Percentiles rank a stretch among this genome's conserved stretches.
Conservation (phyloP, 2,329 filamentous ascomycete species). For the Xylariaceae sp. region DNA sequence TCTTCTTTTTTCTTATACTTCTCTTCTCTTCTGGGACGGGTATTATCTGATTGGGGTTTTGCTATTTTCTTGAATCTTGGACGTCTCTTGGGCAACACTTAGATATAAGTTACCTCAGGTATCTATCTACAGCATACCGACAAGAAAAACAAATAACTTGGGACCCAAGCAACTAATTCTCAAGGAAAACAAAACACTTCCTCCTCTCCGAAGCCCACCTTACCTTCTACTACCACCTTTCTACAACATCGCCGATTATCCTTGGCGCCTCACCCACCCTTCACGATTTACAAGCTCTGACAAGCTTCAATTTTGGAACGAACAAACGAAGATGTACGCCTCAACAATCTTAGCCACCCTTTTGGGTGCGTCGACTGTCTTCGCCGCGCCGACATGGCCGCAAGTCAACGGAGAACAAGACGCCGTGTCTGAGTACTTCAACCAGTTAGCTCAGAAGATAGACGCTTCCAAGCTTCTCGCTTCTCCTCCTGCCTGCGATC, state of each 20-base stretch:
- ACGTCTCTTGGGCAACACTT: conserved; percentile 11
- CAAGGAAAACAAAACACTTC: conserved; percentile 12
- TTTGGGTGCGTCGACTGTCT: conserved; percentile 52
- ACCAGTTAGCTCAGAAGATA: conserved; percentile 62
- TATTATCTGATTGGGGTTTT: conserved; percentile 34
- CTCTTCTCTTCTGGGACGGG: conserved; percentile 30
- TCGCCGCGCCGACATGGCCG: conserved; percentile 56
- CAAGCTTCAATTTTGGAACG: neutral
- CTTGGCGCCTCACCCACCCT: conserved; percentile 22
- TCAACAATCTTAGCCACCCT: conserved; percentile 55
- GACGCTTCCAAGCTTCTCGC: conserved; percentile 53
- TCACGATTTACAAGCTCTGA: conserved; percentile 6
- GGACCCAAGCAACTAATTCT: no score
- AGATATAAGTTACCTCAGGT: no score
- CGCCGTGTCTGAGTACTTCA: conserved; percentile 67
- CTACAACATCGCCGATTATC: neutral
- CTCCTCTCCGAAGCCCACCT: conserved; percentile 17
- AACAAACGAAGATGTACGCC: conserved; percentile 54
- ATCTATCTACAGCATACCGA: conserved; percentile 29
- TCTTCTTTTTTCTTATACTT: conserved; percentile 21
- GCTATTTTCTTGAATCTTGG: conserved; percentile 16
- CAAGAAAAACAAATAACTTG: conserved; percentile 16
- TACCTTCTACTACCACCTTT: conserved; percentile 10
- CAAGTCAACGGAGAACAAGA: conserved; percentile 48
- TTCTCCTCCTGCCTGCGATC: conserved; percentile 57